phyloP scores from a whole-genome alignment of 1,284 basidiomycete genomes.

The Trichosporon sp. region DNA sequence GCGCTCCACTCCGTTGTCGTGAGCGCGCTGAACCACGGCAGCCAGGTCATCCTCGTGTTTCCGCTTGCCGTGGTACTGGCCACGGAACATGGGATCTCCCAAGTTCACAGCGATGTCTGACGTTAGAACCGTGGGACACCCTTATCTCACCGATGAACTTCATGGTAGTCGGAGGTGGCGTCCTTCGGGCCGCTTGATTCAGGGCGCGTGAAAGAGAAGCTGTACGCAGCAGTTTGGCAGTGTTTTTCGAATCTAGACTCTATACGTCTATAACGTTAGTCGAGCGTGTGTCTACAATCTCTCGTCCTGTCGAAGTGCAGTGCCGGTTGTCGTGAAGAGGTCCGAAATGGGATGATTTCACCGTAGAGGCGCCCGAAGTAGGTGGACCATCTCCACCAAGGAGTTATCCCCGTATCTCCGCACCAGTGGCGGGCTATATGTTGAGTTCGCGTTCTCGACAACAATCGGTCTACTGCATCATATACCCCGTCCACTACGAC shows the following conservation, averaged over 20 bases:
- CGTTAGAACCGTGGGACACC: neutral
- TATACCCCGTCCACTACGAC: constrained; percentile 7
- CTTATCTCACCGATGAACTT: constrained; percentile 26
- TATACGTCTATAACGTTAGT: neutral
- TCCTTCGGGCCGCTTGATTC: neutral
- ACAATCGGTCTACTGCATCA: constrained; percentile 10
- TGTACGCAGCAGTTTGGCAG: constrained; percentile 3
- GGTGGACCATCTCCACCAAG: constrained; percentile 16
- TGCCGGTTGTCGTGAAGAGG: neutral
- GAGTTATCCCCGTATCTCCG: constrained; percentile 17
- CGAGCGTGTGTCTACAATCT: too few relatives aligned
- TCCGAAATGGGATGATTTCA: neutral
- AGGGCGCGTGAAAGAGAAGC: neutral
- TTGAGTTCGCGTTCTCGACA: constrained; percentile 1
- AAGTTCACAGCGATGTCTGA: constrained; percentile 61
- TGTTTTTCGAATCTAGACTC: neutral
- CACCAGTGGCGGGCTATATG: neutral
- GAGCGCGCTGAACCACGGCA: constrained; percentile 66
- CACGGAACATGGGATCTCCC: constrained; percentile 59
- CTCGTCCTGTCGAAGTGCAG: neutral
- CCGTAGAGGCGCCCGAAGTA: neutral
- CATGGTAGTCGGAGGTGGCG: constrained; percentile 16
- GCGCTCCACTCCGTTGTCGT: constrained; percentile 68
- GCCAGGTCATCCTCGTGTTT: constrained; percentile 68
- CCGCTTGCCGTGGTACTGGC: constrained; percentile 58